phyloP scores from a whole-genome alignment of 2,329 filamentous ascomycete genomes.

The Chalara sp. region DNA sequence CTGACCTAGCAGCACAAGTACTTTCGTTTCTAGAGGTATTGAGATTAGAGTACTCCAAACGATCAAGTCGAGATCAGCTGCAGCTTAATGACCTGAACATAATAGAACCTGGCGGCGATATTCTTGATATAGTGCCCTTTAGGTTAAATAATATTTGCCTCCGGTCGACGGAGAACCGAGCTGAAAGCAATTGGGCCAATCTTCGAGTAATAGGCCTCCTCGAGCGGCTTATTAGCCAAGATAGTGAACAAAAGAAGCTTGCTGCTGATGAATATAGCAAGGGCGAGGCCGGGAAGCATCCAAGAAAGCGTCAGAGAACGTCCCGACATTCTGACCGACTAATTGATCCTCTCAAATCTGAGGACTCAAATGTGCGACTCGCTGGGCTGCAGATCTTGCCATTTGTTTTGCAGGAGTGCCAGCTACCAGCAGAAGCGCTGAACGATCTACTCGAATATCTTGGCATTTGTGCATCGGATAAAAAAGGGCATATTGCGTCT shows the following conservation, averaged over 20 bases:
- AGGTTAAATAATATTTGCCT: slow-evolving; percentile 45
- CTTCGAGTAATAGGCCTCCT: slow-evolving; percentile 52
- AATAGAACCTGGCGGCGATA: slow-evolving; percentile 29
- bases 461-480: slow-evolving; percentile 56
- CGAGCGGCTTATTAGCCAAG: slow-evolving; percentile 32
- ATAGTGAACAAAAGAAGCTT: slow-evolving; percentile 1
- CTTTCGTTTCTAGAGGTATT: slow-evolving; percentile 64
- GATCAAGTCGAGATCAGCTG: slow-evolving; percentile 64
- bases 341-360: slow-evolving; percentile 17
- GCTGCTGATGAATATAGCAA: slow-evolving; percentile 3
- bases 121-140: slow-evolving; percentile 30
- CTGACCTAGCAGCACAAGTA: slow-evolving; percentile 36
- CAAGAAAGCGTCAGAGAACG: slow-evolving; percentile 25
- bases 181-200: slow-evolving; percentile 54
- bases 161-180: slow-evolving; percentile 43
- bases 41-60: slow-evolving; percentile 70
- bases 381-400: slow-evolving; percentile 45
- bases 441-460: slow-evolving; percentile 51
- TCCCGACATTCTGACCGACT: slow-evolving; percentile 17
- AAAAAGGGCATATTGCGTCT: slow-evolving; percentile 57
- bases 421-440: slow-evolving; percentile 44
- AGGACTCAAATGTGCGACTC: slow-evolving; percentile 16
- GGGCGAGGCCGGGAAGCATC: slow-evolving; percentile 13
- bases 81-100: slow-evolving; percentile 67
- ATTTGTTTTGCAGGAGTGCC: slow-evolving; percentile 39